These are phyloP conservation scores for Dioszegia hungarica DNA, from an alignment of 768 basidiomycete genomes.

Conservation along the genomic window DNA sequence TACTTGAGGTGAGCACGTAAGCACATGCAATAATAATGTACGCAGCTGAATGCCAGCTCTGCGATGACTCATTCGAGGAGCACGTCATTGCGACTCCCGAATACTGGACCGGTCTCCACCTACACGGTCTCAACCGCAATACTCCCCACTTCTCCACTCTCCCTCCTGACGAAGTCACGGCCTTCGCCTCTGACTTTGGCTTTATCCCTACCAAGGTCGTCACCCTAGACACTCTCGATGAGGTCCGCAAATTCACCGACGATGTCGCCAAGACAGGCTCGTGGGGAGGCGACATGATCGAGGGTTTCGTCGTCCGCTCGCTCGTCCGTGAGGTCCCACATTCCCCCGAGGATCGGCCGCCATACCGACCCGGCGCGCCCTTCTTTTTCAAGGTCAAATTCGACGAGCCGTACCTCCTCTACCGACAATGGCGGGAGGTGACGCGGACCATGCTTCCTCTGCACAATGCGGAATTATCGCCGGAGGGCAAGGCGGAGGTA, in stretches of 20 bases:
- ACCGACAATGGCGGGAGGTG: slow-evolving; percentile 93
- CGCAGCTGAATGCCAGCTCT: slow-evolving; percentile 61
- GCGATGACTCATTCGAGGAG: slow-evolving; percentile 95
- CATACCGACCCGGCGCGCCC: slow-evolving; percentile 71
- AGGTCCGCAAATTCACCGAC: slow-evolving; percentile 69
- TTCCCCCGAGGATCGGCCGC: slow-evolving; percentile 49
- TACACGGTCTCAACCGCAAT: slow-evolving; percentile 82
- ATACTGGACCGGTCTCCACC: slow-evolving; percentile 80
- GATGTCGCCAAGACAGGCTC: slow-evolving; percentile 62
- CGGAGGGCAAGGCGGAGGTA: not conserved
- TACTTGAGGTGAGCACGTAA: slow-evolving; percentile 75
- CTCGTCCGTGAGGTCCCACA: slow-evolving; percentile 54
- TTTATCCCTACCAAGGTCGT: slow-evolving; percentile 72
- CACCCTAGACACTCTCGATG: slow-evolving; percentile 58
- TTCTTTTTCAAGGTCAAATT: slow-evolving; percentile 99
- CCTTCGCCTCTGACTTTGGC: slow-evolving; percentile 84
- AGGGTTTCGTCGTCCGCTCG: slow-evolving; percentile 91
- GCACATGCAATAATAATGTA: not conserved
- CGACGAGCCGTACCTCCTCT: slow-evolving; percentile 98
- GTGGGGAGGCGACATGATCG: slow-evolving; percentile 79
- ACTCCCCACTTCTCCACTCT: slow-evolving; percentile 66
- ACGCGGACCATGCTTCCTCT: slow-evolving; percentile 67
- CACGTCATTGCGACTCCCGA: slow-evolving; percentile 81
- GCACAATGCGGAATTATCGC: slow-evolving; percentile 12
- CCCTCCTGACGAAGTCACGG: slow-evolving; percentile 62